Percentiles rank a stretch among this genome's conserved stretches.
Conservation (phyloP, 2,329 filamentous ascomycete species). For the Ceratocystiopsis brevicomis region DNA sequence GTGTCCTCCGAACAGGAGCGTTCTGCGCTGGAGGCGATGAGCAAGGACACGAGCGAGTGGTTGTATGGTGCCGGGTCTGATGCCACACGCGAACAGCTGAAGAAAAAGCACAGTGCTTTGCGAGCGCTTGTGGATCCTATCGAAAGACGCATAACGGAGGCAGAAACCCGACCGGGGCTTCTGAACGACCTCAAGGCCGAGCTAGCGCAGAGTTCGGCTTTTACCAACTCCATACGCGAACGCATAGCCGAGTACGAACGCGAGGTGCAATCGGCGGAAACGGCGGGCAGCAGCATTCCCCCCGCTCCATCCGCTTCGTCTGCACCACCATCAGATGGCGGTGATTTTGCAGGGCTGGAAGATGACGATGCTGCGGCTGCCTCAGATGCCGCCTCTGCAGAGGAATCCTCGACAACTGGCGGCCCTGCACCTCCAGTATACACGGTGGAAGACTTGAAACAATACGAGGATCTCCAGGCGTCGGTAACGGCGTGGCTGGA, state of each 20-base stretch:
- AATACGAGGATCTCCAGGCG: constrained; percentile 42
- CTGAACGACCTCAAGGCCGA: constrained; percentile 48
- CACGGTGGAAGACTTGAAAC: constrained; percentile 49
- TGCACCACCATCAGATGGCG: constrained; percentile 23
- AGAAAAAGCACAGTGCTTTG: constrained; percentile 56
- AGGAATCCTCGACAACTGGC: constrained; percentile 13
- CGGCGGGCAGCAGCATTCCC: no score
- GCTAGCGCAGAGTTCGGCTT: constrained; percentile 51
- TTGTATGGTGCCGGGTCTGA: constrained; percentile 70
- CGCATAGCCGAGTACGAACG: constrained; percentile 45
- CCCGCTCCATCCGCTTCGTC: constrained; percentile 20
- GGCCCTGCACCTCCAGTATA: constrained; percentile 49
- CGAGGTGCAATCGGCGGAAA: no score
- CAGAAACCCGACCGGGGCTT: constrained; percentile 48
- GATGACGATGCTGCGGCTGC: constrained; percentile 35
- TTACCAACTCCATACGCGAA: constrained; percentile 49
- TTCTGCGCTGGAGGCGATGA: constrained; percentile 43
- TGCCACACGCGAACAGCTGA: constrained; percentile 56
- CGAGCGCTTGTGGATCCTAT: constrained; percentile 63
- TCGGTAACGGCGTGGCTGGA: constrained; percentile 56
- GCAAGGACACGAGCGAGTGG: constrained; percentile 65
- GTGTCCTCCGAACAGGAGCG: constrained; percentile 53
- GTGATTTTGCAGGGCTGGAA: constrained; percentile 56
- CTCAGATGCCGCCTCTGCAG: constrained; percentile 21
- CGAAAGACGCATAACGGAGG: constrained; percentile 55